A percentile compares a stretch with the other conserved stretches of the same genome.
Conservation (phyloP, 805 yeast species). For the Barnettozyma vustinii region DNA sequence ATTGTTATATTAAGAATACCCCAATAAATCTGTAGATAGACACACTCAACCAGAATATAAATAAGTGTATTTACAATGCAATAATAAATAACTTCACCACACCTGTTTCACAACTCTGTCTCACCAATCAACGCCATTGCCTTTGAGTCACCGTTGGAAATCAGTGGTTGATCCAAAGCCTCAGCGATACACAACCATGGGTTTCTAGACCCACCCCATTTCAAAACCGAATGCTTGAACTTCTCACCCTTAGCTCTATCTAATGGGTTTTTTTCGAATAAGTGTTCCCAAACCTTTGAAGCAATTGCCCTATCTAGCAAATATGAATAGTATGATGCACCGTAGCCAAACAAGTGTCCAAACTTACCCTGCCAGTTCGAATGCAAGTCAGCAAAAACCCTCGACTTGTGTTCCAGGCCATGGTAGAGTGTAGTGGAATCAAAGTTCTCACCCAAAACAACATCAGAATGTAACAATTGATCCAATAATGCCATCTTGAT, state of each 20-base stretch:
- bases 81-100: not conserved
- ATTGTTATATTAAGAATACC: not conserved
- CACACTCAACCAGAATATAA: not conserved
- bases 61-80: not conserved
- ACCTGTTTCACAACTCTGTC: conserved; percentile 13
- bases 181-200: conserved; percentile 86
- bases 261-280: conserved; percentile 69
- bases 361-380: conserved; percentile 93
- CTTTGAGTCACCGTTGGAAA: conserved; percentile 58
- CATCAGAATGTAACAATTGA: conserved; percentile 58
- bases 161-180: conserved; percentile 58
- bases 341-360: conserved; percentile 90
- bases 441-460: conserved; percentile 36
- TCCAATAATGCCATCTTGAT: conserved; percentile 87
- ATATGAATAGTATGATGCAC: conserved; percentile 91
- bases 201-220: conserved; percentile 92
- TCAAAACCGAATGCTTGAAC: conserved; percentile 62
- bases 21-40: too few relatives aligned
- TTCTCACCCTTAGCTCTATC: conserved; percentile 68
- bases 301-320: conserved; percentile 91
- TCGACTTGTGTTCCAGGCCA: conserved; percentile 49
- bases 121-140: conserved; percentile 61
- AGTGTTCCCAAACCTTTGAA: conserved; percentile 68
- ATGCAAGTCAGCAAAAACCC: conserved; percentile 59
- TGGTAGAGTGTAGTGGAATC: conserved; percentile 64